Conservation (phyloP, 192 early-diverging fungal species). For the Rhizoclosmatium globosum region DNA sequence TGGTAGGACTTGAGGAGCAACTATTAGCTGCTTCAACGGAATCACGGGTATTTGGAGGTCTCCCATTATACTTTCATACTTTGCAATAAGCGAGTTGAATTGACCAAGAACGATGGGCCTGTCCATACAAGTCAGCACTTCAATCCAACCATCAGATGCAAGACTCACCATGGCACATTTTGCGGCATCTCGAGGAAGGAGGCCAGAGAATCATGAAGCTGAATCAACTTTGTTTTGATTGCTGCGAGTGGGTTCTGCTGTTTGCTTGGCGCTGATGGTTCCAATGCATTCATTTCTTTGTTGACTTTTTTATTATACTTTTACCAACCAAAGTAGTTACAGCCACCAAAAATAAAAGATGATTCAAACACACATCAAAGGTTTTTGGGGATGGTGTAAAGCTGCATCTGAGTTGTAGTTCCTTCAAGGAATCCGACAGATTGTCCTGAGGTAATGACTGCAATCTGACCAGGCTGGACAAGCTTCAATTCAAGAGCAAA, state of each 20-base stretch:
- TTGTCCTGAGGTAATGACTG: slow-evolving; percentile 63
- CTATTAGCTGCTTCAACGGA: slow-evolving; percentile 5
- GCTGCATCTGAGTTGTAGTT: slow-evolving; percentile 62
- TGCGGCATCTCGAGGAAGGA: slow-evolving; percentile 26
- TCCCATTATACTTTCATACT: slow-evolving; percentile 18
- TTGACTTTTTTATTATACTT: too few relatives aligned
- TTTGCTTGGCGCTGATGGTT: not conserved
- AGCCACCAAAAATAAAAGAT: too few relatives aligned
- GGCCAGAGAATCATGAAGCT: slow-evolving; percentile 24
- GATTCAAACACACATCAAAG: not conserved
- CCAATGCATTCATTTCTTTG: not conserved
- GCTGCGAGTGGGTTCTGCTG: slow-evolving; percentile 4
- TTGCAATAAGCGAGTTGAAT: slow-evolving; percentile 37
- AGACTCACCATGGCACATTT: not conserved
- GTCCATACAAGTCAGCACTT: not conserved
- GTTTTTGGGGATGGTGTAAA: slow-evolving; percentile 48
- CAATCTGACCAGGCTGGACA: slow-evolving; percentile 63
- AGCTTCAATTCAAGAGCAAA: slow-evolving; percentile 62
- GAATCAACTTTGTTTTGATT: slow-evolving; percentile 11
- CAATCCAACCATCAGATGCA: not conserved
- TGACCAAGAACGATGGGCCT: slow-evolving; percentile 25
- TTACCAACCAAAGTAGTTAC: too few relatives aligned
- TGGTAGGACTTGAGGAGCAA: slow-evolving; percentile 4
- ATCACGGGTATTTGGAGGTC: not conserved
- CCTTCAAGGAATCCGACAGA: slow-evolving; percentile 57